Conservation (phyloP, 2,329 filamentous ascomycete genomes). For the Dactylonectria estremocensis region DNA sequence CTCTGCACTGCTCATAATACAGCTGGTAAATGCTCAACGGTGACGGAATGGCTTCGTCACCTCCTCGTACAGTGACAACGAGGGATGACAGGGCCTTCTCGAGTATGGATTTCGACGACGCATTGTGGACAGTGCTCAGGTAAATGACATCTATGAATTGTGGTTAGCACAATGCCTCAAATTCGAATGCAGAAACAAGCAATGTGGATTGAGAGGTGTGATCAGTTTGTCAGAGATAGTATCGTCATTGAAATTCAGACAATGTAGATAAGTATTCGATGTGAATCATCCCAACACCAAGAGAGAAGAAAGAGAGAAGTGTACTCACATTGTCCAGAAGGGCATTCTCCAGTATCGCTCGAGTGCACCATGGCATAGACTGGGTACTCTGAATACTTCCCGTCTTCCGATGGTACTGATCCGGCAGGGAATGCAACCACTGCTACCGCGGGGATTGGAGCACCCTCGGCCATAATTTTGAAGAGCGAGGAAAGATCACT, state of each 20-base stretch:
- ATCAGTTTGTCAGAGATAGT: conserved; percentile 92
- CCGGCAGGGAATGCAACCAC: conserved; percentile 76
- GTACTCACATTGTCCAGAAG: conserved; percentile 88
- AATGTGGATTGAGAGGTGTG: conserved; percentile 52
- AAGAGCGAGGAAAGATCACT: conserved; percentile 78
- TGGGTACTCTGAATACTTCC: conserved; percentile 59
- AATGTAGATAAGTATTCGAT: conserved; percentile 99
- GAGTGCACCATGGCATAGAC: conserved; percentile 82
- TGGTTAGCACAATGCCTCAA: conserved; percentile 51
- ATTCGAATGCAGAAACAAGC: conserved; percentile 18
- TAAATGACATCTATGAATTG: conserved; percentile 52
- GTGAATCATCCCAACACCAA: conserved; percentile 85
- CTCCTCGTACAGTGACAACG: conserved; percentile 51
- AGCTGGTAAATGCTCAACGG: conserved; percentile 64
- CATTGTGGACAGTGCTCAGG: conserved; percentile 55
- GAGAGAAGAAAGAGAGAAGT: conserved; percentile 40
- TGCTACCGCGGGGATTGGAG: conserved; percentile 81
- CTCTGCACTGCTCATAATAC: conserved; percentile 68
- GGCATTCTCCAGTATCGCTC: conserved; percentile 94
- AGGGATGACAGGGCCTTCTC: conserved; percentile 60
- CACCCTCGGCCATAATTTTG: conserved; percentile 79
- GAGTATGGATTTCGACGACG: conserved; percentile 55
- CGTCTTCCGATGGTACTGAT: conserved; percentile 56
- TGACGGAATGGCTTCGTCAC: conserved; percentile 40
- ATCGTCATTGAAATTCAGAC: conserved; percentile 95